Evolutionary conservation across 192 early-diverging fungal genomes (phyloP), one percentile per base, ranked within the genome.

Genomic region (Fimicolochytrium jonesii): DNA sequence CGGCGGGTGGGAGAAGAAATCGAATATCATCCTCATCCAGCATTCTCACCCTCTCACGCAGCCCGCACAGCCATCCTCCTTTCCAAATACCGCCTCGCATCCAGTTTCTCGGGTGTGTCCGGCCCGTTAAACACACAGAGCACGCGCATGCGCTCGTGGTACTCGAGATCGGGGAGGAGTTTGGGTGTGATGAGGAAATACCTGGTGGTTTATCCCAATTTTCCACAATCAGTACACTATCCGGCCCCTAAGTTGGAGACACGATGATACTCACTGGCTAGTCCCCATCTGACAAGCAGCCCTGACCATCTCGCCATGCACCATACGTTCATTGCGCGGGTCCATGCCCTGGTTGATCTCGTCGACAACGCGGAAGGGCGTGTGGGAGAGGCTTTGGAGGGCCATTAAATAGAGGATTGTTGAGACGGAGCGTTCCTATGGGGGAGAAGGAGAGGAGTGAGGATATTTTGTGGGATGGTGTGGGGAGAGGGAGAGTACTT

Each of bases 281-380:
- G 84, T 87, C 23, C 79, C 81, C 0, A 56, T 60, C 43, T 72
- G 64, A 64, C 90, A 94, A 0, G 92, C 93, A 9, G 82, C 86
- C 20, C 88, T 66, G 30, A 99, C 93, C 41, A 99, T 83, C 60
- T 92, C 90, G 17, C 79, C 65, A 76, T 99, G 97, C n/a, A 97
- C 87, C 73, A 95, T 75, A 22, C 97, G 81, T 69, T 99, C 97
- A 70, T 97, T 99, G 32, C 88, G 80, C 30, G 91, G 89, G 72
- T 99, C 97, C 97, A 99, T 97, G 47, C 97, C 97, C 69, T 99
- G 97, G 69, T 99, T 99, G 59, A 99, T 99, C 73, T 99, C 97
- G 77, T 99, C 97, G 11, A 99, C 97, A 0, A 97, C 91, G 49
- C 97, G 87, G 86, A 99, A 99, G 17, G 97, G 95, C 7, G 92